phyloP scores from a whole-genome alignment of 2,329 filamentous ascomycete species.

The Aspergillus persii region DNA sequence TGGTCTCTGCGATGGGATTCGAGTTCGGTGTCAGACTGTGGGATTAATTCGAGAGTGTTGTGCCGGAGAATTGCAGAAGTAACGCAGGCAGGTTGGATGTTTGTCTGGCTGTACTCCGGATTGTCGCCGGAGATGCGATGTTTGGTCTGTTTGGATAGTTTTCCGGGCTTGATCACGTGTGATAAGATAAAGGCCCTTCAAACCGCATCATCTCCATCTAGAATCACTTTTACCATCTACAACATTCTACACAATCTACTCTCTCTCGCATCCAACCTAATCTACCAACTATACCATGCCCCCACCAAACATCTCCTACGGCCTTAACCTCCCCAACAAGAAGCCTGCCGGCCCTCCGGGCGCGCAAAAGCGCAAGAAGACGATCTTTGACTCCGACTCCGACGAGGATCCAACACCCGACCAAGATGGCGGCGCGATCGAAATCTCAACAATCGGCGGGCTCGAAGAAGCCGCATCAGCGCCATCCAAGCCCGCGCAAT shows the following conservation, averaged over 20 bases:
- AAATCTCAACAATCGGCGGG: conserved; percentile 41
- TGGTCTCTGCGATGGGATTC: background rate
- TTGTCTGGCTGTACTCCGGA: background rate
- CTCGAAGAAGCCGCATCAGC: conserved; percentile 19
- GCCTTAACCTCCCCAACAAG: conserved; percentile 45
- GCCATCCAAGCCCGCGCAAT: background rate
- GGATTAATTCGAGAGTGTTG: no score
- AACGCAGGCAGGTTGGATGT: background rate
- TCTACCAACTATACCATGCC: conserved; percentile 20
- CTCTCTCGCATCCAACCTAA: background rate
- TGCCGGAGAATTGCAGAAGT: background rate
- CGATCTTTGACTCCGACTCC: conserved; percentile 46
- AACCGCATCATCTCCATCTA: background rate
- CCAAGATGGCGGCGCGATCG: conserved; percentile 21
- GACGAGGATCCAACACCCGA: conserved; percentile 31
- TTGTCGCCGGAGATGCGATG: background rate
- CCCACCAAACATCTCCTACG: conserved; percentile 37
- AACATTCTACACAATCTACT: background rate
- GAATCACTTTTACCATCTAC: background rate
- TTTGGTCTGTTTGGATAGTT: background rate
- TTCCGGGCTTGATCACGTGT: background rate
- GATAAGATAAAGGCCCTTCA: conserved; percentile 3
- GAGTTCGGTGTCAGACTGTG: no score
- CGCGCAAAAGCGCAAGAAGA: conserved; percentile 48
- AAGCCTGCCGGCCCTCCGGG: conserved; percentile 24